Evolutionary conservation across 306 rosid genomes (phyloP), one percentile per base, ranked within the genome.

Genomic region (Pyrus communis): DNA sequence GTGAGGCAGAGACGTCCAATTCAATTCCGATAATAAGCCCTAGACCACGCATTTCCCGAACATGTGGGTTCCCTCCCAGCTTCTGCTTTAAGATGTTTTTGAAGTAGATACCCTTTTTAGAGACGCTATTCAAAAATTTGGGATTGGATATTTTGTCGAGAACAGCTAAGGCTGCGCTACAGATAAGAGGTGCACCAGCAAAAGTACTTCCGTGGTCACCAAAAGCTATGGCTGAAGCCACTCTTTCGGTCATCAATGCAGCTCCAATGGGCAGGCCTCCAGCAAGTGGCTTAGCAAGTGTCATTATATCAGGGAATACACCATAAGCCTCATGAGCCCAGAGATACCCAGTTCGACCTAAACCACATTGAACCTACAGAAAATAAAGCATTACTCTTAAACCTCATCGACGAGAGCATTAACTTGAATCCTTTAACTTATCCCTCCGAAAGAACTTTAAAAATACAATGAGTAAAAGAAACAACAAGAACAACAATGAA

Each of bases 211-310:
- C 98, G 57, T 92, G 98, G 74, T 92, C 97, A 19, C 97, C 98
- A 22, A 86, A 88, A 27, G 85, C 86, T 67, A 90, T 85, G 14
- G 95, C 74, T 38, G 95, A 89, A 78, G 95, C 95, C 28, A 94
- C 85, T 86, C 85, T 83, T 80, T 94, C 93, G 0, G 98, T 92
- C 69, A 94, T 84, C 38, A 92, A 79, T 69, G 77, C 87, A 11
- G 96, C 93, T 86, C 98, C 98, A 28, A 94, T 90, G 65, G 98
- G 96, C 9, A 94, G 86, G 51, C 98, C 98, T 28, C 98, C 98
- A 2, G 98, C 98, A 42, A 94, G 91, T 73, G 98, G 98, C 87
- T 94, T 94, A 63, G 97, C 97, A 11, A 92, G 95, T 63, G 97
- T 92, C 98, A 94, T 92, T 66, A 94, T 85, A 82, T 91, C 98